Base-by-base conservation (phyloP, 345 rosid genomes). In the Hypericum perforatum region DNA sequence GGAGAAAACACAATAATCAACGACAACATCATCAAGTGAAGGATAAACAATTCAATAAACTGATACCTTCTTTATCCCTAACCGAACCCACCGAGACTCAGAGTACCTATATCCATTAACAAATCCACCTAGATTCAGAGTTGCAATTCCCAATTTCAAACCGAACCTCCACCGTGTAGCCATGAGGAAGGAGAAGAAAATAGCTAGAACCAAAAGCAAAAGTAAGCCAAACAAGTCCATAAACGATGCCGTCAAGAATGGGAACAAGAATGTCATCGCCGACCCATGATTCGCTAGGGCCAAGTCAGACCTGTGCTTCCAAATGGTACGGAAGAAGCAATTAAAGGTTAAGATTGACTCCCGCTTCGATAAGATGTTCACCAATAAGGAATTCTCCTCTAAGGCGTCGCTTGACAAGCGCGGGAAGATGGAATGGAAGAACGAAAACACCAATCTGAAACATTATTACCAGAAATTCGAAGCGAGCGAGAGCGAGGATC, bases 291-390 rank as follows among this genome's bases (percentile, higher is more conserved):
- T 88, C 59, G 67, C 85, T 9, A 65, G 75, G 38, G 74, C 78
- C 22, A 90, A 79, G 65, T 72, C 79, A 7, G 98, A 85, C 67
- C 98, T 95, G 40, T 67, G 91, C 63, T 92, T 92, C 66, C 94
- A 80, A 76, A 85, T 60, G n/a, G 73, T 71, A 12, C 82, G 85
- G 5, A 77, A 65, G 75, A 83, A 74, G 41, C 76, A 81, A 8
- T 45, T 79, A 0, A 92, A 85, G 71, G 89, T 88, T 2, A 43
- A 70, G 5, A 78, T 92, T 36, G 98, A 92, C 58, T 74, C 85
- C 47, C 83, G 98, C 8, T 92, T 92, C 71, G 16, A 62, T 42
- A 60, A 73, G 12, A 67, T 76, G 55, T 70, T 88, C 65, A 71
- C 77, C 9, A 89, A 85, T 63, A 82, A 78, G 65, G 61, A 57